Base-by-base conservation (phyloP, 23 red algal species). In the Chondrus crispus region DNA sequence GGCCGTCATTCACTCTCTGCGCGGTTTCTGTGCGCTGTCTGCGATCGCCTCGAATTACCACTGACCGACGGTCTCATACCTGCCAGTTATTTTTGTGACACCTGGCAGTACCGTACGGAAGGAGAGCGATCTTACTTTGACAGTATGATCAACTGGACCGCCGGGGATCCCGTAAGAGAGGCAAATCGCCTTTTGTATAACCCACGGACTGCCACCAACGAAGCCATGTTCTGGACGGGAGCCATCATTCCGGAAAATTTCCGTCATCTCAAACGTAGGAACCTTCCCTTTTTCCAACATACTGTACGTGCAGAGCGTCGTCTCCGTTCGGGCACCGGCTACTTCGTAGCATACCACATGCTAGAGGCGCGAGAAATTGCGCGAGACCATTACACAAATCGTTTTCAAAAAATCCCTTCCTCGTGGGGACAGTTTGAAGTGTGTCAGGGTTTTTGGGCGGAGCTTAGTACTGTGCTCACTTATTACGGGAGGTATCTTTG, bases 271-370 rank as follows among this genome's bases (percentile, higher is more conserved):
- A 76, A 37, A 38, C 37, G 44, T 4, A 20, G 39, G 44, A 38
- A 76, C 37, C 24, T 42, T 22, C 5, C 39, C 30, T 76, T 76
- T 54, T 60, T 84, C 80, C 48, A 30, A 2, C 48, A 38, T 12
- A 60, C 55, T 22, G 53, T 84, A 5, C 51, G 80, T 2, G 60
- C 64, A 9, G 80, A 84, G 42, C 80, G 46, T 3, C 45, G 50
- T 7, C 18, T n/a, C 24, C 48, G 47, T 62, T 84, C 39, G 5
- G 18, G 19, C 3, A 58, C 41, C 80, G 52, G 52, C 4, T 62
- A 84, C n/a, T 16, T 84, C 24, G 55, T 84, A 22, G 47, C 51
- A 14, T 84, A 84, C 28, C 80, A 84, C n/a, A 84, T 58, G 47
- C 14, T 84, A 4, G 80, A 84, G 55, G 80, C 80, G 32, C 3